phyloP scores from a whole-genome alignment of 179 eudicot genomes.

The Monotropa hypopitys region DNA sequence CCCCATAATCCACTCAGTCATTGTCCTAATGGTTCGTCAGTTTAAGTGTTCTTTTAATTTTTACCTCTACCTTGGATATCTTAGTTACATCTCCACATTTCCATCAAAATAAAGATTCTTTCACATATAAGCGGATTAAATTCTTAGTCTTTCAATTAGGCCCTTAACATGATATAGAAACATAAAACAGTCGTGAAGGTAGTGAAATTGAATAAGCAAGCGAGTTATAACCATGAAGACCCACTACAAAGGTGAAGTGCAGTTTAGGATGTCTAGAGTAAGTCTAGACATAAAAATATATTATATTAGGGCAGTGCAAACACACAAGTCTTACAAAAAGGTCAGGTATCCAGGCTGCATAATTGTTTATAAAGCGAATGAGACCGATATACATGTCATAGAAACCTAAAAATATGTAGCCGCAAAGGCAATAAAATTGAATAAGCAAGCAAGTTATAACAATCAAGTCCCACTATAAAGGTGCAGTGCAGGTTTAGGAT shows the following conservation, averaged over 20 bases:
- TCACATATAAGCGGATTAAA: neutral
- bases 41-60: neutral
- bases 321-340: too few species aligned
- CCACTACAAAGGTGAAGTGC: too few species aligned
- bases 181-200: too few species aligned
- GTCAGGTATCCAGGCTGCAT: too few species aligned
- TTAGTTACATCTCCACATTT: neutral
- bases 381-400: too few species aligned
- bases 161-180: too few species aligned
- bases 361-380: too few species aligned
- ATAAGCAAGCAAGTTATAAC: neutral
- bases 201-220: too few species aligned
- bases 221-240: too few species aligned
- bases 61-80: neutral
- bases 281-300: too few species aligned
- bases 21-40: neutral
- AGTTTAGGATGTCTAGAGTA: too few species aligned
- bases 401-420: too few species aligned
- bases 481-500: neutral
- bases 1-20: neutral
- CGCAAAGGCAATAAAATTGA: neutral
- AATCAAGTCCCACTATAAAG: neutral
- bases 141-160: neutral
- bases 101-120: neutral
- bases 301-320: neutral